A percentile compares a stretch with the other conserved stretches of the same genome.
Conservation (phyloP, 176 grass and related monocot genomes). For the Leersia perrieri region DNA sequence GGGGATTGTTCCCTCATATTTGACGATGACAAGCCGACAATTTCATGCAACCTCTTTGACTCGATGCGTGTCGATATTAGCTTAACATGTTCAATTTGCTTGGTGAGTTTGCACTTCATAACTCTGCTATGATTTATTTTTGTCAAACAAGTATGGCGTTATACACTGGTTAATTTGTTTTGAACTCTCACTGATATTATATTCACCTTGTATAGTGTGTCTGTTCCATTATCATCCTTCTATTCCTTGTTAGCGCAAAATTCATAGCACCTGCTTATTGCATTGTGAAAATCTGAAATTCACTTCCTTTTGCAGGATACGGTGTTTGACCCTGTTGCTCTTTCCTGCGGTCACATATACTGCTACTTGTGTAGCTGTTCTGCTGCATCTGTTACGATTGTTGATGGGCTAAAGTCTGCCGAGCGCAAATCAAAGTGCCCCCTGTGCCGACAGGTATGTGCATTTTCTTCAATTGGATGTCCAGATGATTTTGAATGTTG, state of each 20-base stretch:
- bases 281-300: neutral
- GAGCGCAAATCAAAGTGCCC: constrained; percentile 70
- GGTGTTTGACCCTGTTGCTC: constrained; percentile 68
- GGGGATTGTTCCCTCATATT: constrained; percentile 65
- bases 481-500: neutral
- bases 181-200: neutral
- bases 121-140: neutral
- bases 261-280: neutral
- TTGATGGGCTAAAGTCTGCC: constrained; percentile 63
- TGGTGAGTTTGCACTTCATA: constrained; percentile 53
- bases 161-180: neutral
- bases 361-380: constrained; percentile 84
- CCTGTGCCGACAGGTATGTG: constrained; percentile 62
- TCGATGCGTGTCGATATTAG: constrained; percentile 74
- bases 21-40: constrained; percentile 63
- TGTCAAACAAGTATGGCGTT: neutral
- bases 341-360: constrained; percentile 85
- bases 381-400: constrained; percentile 72
- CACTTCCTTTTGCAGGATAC: constrained; percentile 49
- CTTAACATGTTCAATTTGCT: constrained; percentile 87
- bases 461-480: neutral
- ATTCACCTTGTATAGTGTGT: neutral
- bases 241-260: neutral
- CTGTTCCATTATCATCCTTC: too few relatives aligned
- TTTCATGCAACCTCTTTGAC: constrained; percentile 70